phyloP scores from a whole-genome alignment of 345 rosid species.

The Cardamine occulta region DNA sequence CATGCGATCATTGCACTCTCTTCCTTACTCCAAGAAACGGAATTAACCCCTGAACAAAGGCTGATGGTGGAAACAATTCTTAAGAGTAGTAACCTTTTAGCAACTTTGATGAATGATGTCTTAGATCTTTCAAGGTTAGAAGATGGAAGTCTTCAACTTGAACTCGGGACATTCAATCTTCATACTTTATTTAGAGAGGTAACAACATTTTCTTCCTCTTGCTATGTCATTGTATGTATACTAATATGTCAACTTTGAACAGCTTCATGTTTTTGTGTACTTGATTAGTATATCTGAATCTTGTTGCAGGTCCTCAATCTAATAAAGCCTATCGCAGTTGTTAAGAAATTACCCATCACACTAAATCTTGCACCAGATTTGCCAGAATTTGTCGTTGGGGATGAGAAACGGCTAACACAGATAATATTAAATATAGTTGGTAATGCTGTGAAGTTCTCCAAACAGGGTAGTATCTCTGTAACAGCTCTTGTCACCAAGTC shows the following conservation, averaged over 20 bases:
- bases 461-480: slow-evolving; percentile 76
- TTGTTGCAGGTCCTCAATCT: slow-evolving; percentile 73
- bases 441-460: slow-evolving; percentile 96
- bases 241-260: not conserved
- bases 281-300: slow-evolving; percentile 28
- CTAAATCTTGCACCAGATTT: slow-evolving; percentile 84
- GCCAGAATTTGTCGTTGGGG: slow-evolving; percentile 84
- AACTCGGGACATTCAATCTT: slow-evolving; percentile 71
- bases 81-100: slow-evolving; percentile 87
- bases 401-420: slow-evolving; percentile 93
- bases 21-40: slow-evolving; percentile 95
- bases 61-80: slow-evolving; percentile 96
- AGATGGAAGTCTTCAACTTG: slow-evolving; percentile 98
- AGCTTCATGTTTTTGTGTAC: not conserved
- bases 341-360: slow-evolving; percentile 72
- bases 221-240: not conserved
- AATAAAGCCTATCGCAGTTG: slow-evolving; percentile 90
- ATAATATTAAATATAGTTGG: slow-evolving; percentile 84
- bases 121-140: slow-evolving; percentile 97
- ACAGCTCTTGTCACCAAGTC: slow-evolving; percentile 77
- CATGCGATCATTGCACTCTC: slow-evolving; percentile 96
- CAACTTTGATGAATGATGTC: slow-evolving; percentile 93
- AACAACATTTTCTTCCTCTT: not conserved
- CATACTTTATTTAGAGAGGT: slow-evolving; percentile 81
- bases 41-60: slow-evolving; percentile 91